These are phyloP conservation scores for Aristolochia fimbriata DNA, from an alignment of 164 flowering plant species.

Conservation along the genomic window DNA sequence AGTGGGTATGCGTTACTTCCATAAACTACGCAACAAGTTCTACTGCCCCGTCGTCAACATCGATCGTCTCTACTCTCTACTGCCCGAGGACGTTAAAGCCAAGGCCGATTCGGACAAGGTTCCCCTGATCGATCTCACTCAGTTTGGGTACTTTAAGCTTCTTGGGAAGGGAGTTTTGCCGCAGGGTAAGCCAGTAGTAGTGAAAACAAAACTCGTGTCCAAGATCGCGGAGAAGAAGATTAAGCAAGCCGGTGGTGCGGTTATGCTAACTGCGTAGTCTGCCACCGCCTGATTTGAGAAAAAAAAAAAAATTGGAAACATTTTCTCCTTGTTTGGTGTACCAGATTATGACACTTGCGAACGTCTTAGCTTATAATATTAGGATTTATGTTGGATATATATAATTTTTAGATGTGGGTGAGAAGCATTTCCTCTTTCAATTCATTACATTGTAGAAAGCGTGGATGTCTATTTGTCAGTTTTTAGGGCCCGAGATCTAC, in stretches of 20 bases:
- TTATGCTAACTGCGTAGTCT: slow-evolving; percentile 51
- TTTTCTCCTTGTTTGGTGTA: not conserved
- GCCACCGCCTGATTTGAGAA: not conserved
- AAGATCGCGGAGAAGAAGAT: slow-evolving; percentile 24
- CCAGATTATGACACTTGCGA: not conserved
- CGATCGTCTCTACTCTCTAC: slow-evolving; percentile 10
- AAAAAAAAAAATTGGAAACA: not conserved
- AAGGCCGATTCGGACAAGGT: slow-evolving; percentile 2
- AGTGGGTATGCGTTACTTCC: slow-evolving; percentile 17
- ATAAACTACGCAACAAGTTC: slow-evolving; percentile 17
- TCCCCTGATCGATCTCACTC: slow-evolving; percentile 12
- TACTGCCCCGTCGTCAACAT: slow-evolving; percentile 15
- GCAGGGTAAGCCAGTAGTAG: slow-evolving; percentile 8
- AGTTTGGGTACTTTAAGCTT: slow-evolving; percentile 16
- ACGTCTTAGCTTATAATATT: not conserved
- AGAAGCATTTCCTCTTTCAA: not conserved
- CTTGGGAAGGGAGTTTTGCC: slow-evolving; percentile 14
- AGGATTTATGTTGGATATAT: not conserved
- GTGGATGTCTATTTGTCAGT: too few species aligned
- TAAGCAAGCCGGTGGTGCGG: slow-evolving; percentile 70
- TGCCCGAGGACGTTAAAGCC: slow-evolving; percentile 9
- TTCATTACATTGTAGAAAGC: not conserved
- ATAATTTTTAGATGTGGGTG: not conserved
- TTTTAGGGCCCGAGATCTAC: too few species aligned
- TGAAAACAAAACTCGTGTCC: slow-evolving; percentile 38